Evolutionary conservation across 805 yeast genomes (phyloP).

Genomic region (Candida bentonensis): DNA sequence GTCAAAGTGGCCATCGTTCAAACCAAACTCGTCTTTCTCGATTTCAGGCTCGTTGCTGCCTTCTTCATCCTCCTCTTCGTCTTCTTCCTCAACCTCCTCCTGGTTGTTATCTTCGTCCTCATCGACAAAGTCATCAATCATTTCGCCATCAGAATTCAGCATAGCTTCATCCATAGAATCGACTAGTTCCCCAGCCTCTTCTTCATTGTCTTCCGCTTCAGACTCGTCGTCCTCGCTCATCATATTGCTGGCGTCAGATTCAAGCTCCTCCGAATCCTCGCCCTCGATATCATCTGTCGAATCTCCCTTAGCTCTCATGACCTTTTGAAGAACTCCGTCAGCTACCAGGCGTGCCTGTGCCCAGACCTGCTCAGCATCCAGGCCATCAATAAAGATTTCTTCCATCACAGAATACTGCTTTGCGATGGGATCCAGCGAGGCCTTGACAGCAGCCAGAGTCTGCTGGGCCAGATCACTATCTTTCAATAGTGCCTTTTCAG

Average conservation of each 20-base stretch:
- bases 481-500: conserved; percentile 6
- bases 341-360: conserved; percentile 79
- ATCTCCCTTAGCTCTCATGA: conserved; percentile 30
- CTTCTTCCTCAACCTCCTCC: conserved; percentile 17
- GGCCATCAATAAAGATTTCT: conserved; percentile 69
- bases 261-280: conserved; percentile 13
- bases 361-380: conserved; percentile 86
- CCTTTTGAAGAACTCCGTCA: conserved; percentile 57
- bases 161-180: conserved; percentile 1
- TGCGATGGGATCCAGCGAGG: conserved; percentile 45
- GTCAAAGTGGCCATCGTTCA: conserved; percentile 74
- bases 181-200: conserved; percentile 10
- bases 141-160: conserved; percentile 3
- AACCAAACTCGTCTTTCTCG: conserved; percentile 41
- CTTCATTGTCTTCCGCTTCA: conserved; percentile 11
- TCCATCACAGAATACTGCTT: conserved; percentile 49
- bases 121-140: conserved; percentile 9
- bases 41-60: conserved; percentile 11
- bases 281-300: conserved; percentile 15
- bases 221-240: conserved; percentile 10
- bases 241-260: conserved; percentile 9
- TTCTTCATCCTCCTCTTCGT: conserved; percentile 14
- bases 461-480: conserved; percentile 8
- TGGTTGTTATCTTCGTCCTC: conserved; percentile 17
- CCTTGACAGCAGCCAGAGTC: conserved; percentile 26